phyloP scores from a whole-genome alignment of 129 eudicot species.

The Tagetes erecta region DNA sequence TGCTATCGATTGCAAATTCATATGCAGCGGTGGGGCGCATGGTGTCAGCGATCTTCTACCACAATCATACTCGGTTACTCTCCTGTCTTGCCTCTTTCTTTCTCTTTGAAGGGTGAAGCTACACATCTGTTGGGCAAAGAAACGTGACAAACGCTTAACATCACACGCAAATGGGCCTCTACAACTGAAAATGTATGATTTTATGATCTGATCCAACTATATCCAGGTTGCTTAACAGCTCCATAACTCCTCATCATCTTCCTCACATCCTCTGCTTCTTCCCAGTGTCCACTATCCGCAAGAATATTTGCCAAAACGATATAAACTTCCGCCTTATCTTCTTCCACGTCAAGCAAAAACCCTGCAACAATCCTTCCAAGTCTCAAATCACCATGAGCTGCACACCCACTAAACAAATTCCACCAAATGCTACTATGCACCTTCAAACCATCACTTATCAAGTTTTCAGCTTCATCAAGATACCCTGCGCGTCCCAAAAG shows the following conservation, averaged over 20 bases:
- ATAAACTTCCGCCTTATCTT: slow-evolving; percentile 58
- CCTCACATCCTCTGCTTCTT: slow-evolving; percentile 76
- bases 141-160: too few relatives aligned
- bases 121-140: too few relatives aligned
- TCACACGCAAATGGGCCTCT: not conserved
- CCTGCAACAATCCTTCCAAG: slow-evolving; percentile 65
- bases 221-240: slow-evolving; percentile 74
- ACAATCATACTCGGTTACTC: too few relatives aligned
- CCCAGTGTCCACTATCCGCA: slow-evolving; percentile 75
- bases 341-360: slow-evolving; percentile 54
- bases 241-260: slow-evolving; percentile 61
- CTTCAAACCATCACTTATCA: slow-evolving; percentile 41
- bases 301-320: slow-evolving; percentile 74
- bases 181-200: not conserved
- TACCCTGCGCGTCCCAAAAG: slow-evolving; percentile 73
- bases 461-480: slow-evolving; percentile 68
- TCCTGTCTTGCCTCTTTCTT: too few relatives aligned
- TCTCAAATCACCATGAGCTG: slow-evolving; percentile 69
- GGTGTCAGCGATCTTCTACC: too few relatives aligned
- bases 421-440: slow-evolving; percentile 74
- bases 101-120: too few relatives aligned
- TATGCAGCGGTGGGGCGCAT: too few relatives aligned
- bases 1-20: too few relatives aligned
- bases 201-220: slow-evolving; percentile 65
- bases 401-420: slow-evolving; percentile 79